Conservation (phyloP, 345 rosid species). For the Corchorus olitorius region DNA sequence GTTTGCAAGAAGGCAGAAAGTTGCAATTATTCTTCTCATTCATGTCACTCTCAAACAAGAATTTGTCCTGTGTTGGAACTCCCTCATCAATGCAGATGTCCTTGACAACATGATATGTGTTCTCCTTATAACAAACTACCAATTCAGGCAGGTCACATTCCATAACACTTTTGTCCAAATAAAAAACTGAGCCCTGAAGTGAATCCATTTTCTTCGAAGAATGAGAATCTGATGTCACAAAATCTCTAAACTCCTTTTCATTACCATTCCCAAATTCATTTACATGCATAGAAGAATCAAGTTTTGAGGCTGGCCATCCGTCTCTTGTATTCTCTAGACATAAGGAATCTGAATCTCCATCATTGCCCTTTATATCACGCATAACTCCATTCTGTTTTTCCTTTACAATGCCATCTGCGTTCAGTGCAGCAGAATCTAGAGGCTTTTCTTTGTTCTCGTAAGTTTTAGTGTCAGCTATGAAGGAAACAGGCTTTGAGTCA, state of each 20-base stretch:
- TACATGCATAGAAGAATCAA: slow-evolving; percentile 23
- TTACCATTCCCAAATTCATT: slow-evolving; percentile 25
- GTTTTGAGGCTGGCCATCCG: slow-evolving; percentile 30
- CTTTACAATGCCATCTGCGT: slow-evolving; percentile 32
- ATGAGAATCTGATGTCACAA: slow-evolving; percentile 23
- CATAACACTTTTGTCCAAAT: slow-evolving; percentile 56
- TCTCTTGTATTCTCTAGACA: slow-evolving; percentile 23
- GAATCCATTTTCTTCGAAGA: slow-evolving; percentile 30
- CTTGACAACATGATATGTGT: slow-evolving; percentile 55
- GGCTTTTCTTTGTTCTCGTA: slow-evolving; percentile 38
- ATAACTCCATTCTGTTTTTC: slow-evolving; percentile 28
- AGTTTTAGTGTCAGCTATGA: slow-evolving; percentile 28
- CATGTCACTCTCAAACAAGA: slow-evolving; percentile 44
- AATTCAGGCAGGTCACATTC: slow-evolving; percentile 65
- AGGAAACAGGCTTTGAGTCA: slow-evolving; percentile 22
- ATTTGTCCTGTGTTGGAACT: slow-evolving; percentile 55
- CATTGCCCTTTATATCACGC: slow-evolving; percentile 26
- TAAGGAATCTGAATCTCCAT: slow-evolving; percentile 25
- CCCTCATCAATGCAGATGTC: slow-evolving; percentile 84
- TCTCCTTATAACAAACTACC: slow-evolving; percentile 68
- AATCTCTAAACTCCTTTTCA: slow-evolving; percentile 26
- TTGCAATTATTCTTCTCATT: slow-evolving; percentile 29
- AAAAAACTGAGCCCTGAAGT: slow-evolving; percentile 42
- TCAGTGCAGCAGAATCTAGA: slow-evolving; percentile 36
- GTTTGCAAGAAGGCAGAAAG: slow-evolving; percentile 18